Evolutionary conservation across 306 rosid species (phyloP), one percentile per base, ranked within the genome.

Genomic region (Prunus mume): DNA sequence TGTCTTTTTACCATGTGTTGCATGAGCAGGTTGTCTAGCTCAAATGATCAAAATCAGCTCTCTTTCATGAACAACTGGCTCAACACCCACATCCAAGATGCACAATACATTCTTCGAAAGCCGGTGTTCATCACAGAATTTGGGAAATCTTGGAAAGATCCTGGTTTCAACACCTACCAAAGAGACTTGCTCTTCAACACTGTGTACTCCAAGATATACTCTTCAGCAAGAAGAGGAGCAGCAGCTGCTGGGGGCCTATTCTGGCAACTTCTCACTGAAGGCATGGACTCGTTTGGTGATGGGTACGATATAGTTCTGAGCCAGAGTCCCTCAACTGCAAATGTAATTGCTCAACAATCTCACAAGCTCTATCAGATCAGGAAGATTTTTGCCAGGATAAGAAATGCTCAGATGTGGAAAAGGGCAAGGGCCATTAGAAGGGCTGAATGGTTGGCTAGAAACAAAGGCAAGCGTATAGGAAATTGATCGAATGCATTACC

Each of bases 261-360:
- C 83, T 93, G 98, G 98, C 98, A 93, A 78, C 98, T 93, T 68
- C 84, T 91, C 17, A 87, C 94, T 0, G 87, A 86, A 60, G 97
- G 96, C 2, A 90, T 91, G 97, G 90, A 88, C 77, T 87, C 97
- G 6, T 90, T 91, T 57, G 76, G 89, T 7, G 98, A 93, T 22
- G 97, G 97, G 0, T 93, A 93, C 9, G 98, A 93, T 9, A 69
- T 93, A 75, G 75, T 85, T 70, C 86, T 91, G 38, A 91, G 91
- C 38, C 90, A 88, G 72, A 83, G 88, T 78, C 85, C 94, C 54
- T 90, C 97, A 18, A 93, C 97, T 1, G 96, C 90, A 8, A 87
- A 87, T 68, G 57, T 90, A 25, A 93, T 93, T 41, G 82, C 96
- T 61, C 89, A 83, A 18, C 97, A 93, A 50, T 86, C 96, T 58